These are phyloP conservation scores for Apiospora aurea DNA, from an alignment of 2,329 filamentous ascomycete genomes.

Conservation along the genomic window DNA sequence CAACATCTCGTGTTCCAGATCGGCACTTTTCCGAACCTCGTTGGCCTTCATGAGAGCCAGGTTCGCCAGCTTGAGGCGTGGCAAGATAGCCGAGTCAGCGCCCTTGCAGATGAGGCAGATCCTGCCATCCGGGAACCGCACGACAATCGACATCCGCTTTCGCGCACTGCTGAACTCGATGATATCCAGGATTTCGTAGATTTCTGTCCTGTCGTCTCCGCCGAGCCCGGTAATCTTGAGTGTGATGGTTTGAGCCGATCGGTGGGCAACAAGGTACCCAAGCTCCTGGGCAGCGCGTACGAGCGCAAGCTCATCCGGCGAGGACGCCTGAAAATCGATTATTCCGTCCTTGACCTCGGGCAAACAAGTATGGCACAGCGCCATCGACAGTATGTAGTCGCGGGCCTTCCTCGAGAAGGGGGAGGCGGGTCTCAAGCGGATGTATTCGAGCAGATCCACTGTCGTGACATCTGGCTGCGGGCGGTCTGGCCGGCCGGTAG, in stretches of 20 bases:
- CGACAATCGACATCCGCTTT: conserved; percentile 89
- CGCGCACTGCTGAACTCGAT: conserved; percentile 91
- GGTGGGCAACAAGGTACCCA: conserved; percentile 78
- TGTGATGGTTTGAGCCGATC: conserved; percentile 73
- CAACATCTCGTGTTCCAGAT: conserved; percentile 63
- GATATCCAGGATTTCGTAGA: conserved; percentile 82
- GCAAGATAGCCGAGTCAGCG: conserved; percentile 83
- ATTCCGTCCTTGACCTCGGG: conserved; percentile 78
- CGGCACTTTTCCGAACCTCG: conserved; percentile 68
- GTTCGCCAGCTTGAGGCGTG: conserved; percentile 74
- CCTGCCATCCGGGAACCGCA: conserved; percentile 83
- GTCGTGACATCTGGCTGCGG: conserved; percentile 69
- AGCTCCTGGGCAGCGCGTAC: conserved; percentile 86
- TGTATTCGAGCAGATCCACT: conserved; percentile 77
- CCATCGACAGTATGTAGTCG: conserved; percentile 83
- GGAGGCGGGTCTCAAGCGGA: conserved; percentile 77
- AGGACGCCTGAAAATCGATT: conserved; percentile 86
- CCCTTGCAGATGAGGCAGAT: conserved; percentile 90
- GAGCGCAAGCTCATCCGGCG: conserved; percentile 87
- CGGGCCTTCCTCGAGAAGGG: conserved; percentile 80
- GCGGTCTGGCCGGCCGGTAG: conserved; percentile 43
- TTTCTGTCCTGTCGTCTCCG: conserved; percentile 57
- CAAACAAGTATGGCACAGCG: conserved; percentile 89
- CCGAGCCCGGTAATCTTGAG: conserved; percentile 50
- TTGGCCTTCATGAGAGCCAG: conserved; percentile 79